Base-by-base conservation (phyloP, 495 filamentous ascomycete species). In the Thermothielavioides terrestris region DNA sequence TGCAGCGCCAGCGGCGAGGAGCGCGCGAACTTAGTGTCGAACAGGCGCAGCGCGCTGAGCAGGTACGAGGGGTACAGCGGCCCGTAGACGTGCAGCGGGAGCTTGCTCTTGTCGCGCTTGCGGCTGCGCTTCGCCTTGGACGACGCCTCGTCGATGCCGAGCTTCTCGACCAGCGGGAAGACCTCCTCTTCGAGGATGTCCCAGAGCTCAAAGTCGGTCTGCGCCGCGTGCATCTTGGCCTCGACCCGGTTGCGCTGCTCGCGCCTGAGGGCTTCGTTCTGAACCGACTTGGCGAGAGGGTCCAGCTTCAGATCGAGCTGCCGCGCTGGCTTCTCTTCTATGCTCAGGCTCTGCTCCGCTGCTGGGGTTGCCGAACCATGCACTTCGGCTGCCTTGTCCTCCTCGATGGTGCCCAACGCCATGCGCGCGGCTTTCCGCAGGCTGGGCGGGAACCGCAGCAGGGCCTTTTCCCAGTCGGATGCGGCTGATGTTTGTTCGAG, bases 131-230 rank as follows among this genome's bases (percentile, higher is more conserved):
- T 58, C 36, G 25, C 18, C 11, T 40, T 25, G 31, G 47, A 35
- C 32, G 28, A 8, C 18, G 30, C 32, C 40, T 57, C 41, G 53
- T 40, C 32, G 34, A 74, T 46, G 30, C 65, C 67, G 4, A 68
- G 55, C 49, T 72, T 73, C 4, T 58, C 52, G 6, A 82, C 69
- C 59, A 88, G 67, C 1, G 76, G 70, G 58, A 88, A 88, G 17
- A 94, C 82, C 43, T 85, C 79, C 3, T 71, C 64, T 49, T 86
- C 76, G 52, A 92, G 73, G 0, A 88, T 66, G 3, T 77, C 66
- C 89, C 88, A 94, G 8, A 94, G 60, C 22, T 80, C 78, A 15
- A 76, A 64, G 50, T 92, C 88, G 0, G 79, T 80, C 40, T 68
- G 62, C 8, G 79, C 78, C 1, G 46, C 51, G 12, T 60, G 55